Evolutionary conservation across 768 basidiomycete species (phyloP).

Genomic region (Xerocomus brunneocitrinus): DNA sequence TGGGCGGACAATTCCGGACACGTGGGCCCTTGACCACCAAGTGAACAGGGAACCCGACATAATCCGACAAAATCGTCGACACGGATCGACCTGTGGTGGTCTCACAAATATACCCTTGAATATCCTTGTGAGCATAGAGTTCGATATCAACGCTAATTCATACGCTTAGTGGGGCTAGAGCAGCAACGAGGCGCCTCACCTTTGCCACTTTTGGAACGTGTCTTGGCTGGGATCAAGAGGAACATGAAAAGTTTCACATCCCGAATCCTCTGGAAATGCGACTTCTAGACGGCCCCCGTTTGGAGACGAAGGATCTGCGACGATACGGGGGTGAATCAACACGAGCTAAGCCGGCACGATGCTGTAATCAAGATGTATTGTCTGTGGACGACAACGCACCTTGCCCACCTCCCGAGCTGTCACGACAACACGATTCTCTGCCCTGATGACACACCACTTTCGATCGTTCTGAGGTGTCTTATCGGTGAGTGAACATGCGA

Average conservation of each 20-base stretch:
- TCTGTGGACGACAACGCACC: conserved; percentile 31
- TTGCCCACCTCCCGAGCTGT: conserved; percentile 65
- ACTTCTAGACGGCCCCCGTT: conserved; percentile 50
- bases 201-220: conserved; percentile 47
- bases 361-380: neutral
- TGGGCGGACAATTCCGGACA: conserved; percentile 48
- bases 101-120: conserved; percentile 68
- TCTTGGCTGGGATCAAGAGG: conserved; percentile 54
- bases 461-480: conserved; percentile 55
- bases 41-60: conserved; percentile 56
- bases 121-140: conserved; percentile 34
- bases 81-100: conserved; percentile 40
- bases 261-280: conserved; percentile 56
- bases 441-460: conserved; percentile 65
- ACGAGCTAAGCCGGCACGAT: conserved; percentile 48
- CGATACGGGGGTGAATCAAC: conserved; percentile 55
- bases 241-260: conserved; percentile 52
- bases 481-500: neutral
- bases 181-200: conserved; percentile 37
- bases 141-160: conserved; percentile 46
- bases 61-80: conserved; percentile 55
- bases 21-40: conserved; percentile 64
- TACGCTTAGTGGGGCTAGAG: neutral
- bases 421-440: conserved; percentile 46
- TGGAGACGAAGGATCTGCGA: conserved; percentile 40